Evolutionary conservation across 495 filamentous ascomycete species (phyloP).

Genomic region (Beverwykella pulmonaria): DNA sequence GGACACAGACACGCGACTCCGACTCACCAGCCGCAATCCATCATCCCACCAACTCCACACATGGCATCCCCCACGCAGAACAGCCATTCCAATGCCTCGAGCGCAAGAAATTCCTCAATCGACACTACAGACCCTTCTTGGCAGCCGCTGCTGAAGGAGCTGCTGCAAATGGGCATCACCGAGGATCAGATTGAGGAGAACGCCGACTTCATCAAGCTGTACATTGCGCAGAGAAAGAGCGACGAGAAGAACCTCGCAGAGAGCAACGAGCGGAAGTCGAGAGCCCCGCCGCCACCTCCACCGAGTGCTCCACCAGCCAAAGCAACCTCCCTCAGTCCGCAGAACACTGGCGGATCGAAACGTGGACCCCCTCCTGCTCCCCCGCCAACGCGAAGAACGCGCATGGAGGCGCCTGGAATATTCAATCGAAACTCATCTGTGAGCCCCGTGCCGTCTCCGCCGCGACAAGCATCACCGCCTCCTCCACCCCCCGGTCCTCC

Average conservation of each 20-base stretch:
- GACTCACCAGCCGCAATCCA: constrained; percentile 56
- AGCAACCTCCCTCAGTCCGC: constrained; percentile 60
- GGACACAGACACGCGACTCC: constrained; percentile 68
- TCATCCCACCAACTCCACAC: constrained; percentile 47
- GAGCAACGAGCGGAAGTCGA: constrained; percentile 53
- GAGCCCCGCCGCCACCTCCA: constrained; percentile 61
- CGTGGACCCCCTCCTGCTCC: constrained; percentile 81
- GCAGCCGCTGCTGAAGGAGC: constrained; percentile 80
- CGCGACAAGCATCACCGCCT: constrained; percentile 34
- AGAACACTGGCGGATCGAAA: constrained; percentile 60
- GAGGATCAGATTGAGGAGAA: constrained; percentile 91
- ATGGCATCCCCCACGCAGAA: constrained; percentile 43
- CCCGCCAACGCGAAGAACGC: constrained; percentile 72
- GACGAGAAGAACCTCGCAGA: constrained; percentile 48
- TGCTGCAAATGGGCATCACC: constrained; percentile 84
- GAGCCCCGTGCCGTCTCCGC: constrained; percentile 37
- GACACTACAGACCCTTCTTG: constrained; percentile 83
- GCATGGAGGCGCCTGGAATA: constrained; percentile 40
- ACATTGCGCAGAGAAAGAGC: constrained; percentile 78
- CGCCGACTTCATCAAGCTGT: constrained; percentile 91
- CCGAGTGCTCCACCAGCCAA: constrained; percentile 50
- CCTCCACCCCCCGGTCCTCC: constrained; percentile 53
- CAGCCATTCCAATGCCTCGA: constrained; percentile 33
- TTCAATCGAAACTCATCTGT: constrained; percentile 28
- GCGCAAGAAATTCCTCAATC: constrained; percentile 61